Percentiles rank a stretch among this genome's conserved stretches.
Conservation (phyloP, 2,329 filamentous ascomycete species). For the Biscogniauxia sp. region DNA sequence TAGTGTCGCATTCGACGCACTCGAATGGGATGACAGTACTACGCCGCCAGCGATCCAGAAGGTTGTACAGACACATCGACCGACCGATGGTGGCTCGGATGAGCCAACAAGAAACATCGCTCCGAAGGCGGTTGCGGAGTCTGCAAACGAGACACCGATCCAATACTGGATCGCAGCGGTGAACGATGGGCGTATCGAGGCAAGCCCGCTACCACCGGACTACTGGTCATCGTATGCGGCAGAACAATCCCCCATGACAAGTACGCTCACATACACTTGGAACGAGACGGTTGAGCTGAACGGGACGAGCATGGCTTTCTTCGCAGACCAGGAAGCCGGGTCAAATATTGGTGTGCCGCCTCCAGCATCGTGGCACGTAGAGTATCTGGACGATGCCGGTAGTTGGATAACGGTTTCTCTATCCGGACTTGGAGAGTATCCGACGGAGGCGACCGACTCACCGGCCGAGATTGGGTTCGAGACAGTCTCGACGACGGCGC, state of each 20-base stretch:
- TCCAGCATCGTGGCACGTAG: slow-evolving; percentile 27
- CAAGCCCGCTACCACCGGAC: slow-evolving; percentile 35
- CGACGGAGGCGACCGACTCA: slow-evolving; percentile 24
- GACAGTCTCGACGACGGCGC: slow-evolving; percentile 24
- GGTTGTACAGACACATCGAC: slow-evolving; percentile 31
- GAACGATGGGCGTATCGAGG: slow-evolving; percentile 32
- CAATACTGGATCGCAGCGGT: slow-evolving; percentile 38
- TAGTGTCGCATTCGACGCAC: slow-evolving; percentile 34
- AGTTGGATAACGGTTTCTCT: slow-evolving; percentile 25
- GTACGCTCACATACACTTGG: slow-evolving; percentile 33
- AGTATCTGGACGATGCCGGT: slow-evolving; percentile 23
- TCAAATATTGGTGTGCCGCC: slow-evolving; percentile 32
- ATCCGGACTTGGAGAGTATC: slow-evolving; percentile 23
- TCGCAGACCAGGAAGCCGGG: slow-evolving; percentile 31
- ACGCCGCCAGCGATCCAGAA: slow-evolving; percentile 29
- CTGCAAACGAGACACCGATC: slow-evolving; percentile 31
- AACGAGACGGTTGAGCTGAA: slow-evolving; percentile 28
- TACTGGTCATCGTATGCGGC: slow-evolving; percentile 37
- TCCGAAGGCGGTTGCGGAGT: slow-evolving; percentile 23
- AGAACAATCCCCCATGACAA: slow-evolving; percentile 30
- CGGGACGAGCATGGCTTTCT: slow-evolving; percentile 31
- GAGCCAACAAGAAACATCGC: slow-evolving; percentile 35
- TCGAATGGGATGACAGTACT: slow-evolving; percentile 32
- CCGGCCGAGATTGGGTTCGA: slow-evolving; percentile 30
- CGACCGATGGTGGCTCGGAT: slow-evolving; percentile 11